Evolutionary conservation across 1,284 basidiomycete species (phyloP).

Genomic region (Entoloma clypeatum): DNA sequence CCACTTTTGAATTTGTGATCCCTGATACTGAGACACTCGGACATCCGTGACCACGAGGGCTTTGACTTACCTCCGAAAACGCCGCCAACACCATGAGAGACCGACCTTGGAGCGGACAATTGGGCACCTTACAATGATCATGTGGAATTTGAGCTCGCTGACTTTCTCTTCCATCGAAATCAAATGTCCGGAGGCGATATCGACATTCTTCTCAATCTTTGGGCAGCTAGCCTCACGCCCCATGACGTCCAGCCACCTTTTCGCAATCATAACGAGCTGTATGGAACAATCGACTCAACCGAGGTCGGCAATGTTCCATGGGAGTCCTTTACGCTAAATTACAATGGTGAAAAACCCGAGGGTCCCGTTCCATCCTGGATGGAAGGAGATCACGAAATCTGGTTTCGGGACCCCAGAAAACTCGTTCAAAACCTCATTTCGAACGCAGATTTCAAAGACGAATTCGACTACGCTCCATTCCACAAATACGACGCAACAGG

Average conservation of each 20-base stretch:
- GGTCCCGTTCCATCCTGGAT: slow-evolving; percentile 33
- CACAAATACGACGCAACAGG: slow-evolving; percentile 16
- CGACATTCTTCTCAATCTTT: slow-evolving; percentile 8
- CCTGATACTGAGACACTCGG: too few species aligned
- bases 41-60: too few species aligned
- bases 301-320: slow-evolving; percentile 9
- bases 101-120: too few species aligned
- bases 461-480: slow-evolving; percentile 27
- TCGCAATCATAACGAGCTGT: slow-evolving; percentile 7
- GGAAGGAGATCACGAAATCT: slow-evolving; percentile 32
- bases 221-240: neutral
- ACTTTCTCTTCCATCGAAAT: slow-evolving; percentile 6
- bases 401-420: slow-evolving; percentile 27
- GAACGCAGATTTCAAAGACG: slow-evolving; percentile 24
- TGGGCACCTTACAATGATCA: too few species aligned
- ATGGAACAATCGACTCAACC: slow-evolving; percentile 10
- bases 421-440: slow-evolving; percentile 27
- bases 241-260: slow-evolving; percentile 3
- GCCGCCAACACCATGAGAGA: too few species aligned
- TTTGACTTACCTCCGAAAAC: too few species aligned
- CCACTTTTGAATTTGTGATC: too few species aligned
- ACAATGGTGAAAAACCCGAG: slow-evolving; percentile 6
- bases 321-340: slow-evolving; percentile 11
- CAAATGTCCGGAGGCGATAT: slow-evolving; percentile 12
- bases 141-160: slow-evolving; percentile 7